Percentiles rank a stretch among this genome's conserved stretches.
Evolutionary conservation across 192 early-diverging fungal species (phyloP).

Genomic region (Rhizophagus sp.): DNA sequence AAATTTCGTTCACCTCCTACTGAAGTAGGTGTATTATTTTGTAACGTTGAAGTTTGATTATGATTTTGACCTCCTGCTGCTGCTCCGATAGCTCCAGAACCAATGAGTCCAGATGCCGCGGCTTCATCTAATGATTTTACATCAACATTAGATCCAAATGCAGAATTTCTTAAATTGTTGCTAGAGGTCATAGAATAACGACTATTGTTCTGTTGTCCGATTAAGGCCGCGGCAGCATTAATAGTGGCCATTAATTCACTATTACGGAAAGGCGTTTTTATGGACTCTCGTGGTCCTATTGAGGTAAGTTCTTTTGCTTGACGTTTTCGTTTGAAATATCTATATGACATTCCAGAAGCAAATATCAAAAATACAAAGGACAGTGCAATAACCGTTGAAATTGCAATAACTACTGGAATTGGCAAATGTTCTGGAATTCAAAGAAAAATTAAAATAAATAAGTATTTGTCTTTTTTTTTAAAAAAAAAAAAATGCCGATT

Average conservation of each 20-base stretch:
- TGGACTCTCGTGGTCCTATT: neutral
- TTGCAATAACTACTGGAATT: conserved; percentile 64
- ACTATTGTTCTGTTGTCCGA: neutral
- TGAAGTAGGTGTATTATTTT: neutral
- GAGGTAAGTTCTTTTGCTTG: neutral
- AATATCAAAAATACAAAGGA: conserved; percentile 66
- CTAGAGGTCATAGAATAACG: neutral
- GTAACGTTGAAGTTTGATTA: neutral
- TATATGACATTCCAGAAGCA: conserved; percentile 54
- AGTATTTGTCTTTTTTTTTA: neutral
- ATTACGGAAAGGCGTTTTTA: neutral
- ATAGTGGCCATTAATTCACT: conserved; percentile 5
- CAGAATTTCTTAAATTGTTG: conserved; percentile 6
- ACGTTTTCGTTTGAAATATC: conserved; percentile 32
- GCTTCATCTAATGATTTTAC: conserved; percentile 2
- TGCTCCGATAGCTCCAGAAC: neutral
- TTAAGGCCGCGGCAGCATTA: neutral
- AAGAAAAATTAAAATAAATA: neutral
- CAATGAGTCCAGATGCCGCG: neutral
- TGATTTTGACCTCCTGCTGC: neutral
- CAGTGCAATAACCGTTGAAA: conserved; percentile 69
- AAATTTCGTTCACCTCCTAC: neutral
- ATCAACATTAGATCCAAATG: neutral
- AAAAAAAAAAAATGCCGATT: neutral
- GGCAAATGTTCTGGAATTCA: conserved; percentile 37